A percentile compares a stretch with the other conserved stretches of the same genome.
Evolutionary conservation across 768 basidiomycete species (phyloP).

Genomic region (Paxillus involutus): DNA sequence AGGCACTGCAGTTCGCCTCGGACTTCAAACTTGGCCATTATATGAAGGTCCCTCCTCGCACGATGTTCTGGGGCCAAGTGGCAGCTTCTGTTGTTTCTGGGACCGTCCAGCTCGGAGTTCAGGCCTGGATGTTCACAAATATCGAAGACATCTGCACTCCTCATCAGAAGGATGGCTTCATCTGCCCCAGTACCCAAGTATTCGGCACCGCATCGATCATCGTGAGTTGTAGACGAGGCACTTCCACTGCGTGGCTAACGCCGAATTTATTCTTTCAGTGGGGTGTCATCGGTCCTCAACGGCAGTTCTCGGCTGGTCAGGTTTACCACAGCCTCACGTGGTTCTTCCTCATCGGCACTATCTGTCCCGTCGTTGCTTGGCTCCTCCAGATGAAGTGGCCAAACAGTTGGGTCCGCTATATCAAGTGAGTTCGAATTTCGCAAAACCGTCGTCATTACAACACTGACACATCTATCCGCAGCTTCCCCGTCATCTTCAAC

Average conservation of each 20-base stretch:
- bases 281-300: slow-evolving; percentile 82
- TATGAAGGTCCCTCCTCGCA: slow-evolving; percentile 66
- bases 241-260: neutral
- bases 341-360: slow-evolving; percentile 79
- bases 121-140: slow-evolving; percentile 54
- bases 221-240: slow-evolving; percentile 36
- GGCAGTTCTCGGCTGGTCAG: slow-evolving; percentile 69
- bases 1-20: slow-evolving; percentile 66
- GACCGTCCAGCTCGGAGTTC: slow-evolving; percentile 65
- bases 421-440: slow-evolving; percentile 49
- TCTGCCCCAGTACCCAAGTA: slow-evolving; percentile 38
- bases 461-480: slow-evolving; percentile 24
- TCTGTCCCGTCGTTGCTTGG: slow-evolving; percentile 59
- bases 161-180: slow-evolving; percentile 24
- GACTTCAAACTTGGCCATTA: slow-evolving; percentile 80
- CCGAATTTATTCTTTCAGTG: slow-evolving; percentile 31
- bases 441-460: neutral
- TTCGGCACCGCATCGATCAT: slow-evolving; percentile 51
- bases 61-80: slow-evolving; percentile 71
- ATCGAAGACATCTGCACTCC: slow-evolving; percentile 35
- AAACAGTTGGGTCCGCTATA: slow-evolving; percentile 58
- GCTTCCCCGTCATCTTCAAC: slow-evolving; percentile 51
- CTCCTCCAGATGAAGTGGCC: slow-evolving; percentile 59
- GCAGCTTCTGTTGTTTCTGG: slow-evolving; percentile 60
- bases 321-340: slow-evolving; percentile 61